phyloP scores from a whole-genome alignment of 2,329 filamentous ascomycete species.

The Fusarium mexicanum region DNA sequence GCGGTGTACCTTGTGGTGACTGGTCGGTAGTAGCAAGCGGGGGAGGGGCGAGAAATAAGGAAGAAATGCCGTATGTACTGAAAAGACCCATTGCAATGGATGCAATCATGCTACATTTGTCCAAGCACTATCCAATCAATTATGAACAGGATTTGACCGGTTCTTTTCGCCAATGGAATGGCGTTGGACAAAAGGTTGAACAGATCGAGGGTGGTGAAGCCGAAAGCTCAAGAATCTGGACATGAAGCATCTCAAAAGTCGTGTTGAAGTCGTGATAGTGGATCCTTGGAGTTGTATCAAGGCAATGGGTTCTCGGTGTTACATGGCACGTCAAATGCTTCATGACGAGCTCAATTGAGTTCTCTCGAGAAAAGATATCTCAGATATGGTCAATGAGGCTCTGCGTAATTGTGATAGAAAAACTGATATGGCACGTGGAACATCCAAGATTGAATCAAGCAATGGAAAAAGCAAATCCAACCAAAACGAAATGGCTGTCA shows the following conservation, averaged over 20 bases:
- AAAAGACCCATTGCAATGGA: conserved; percentile 13
- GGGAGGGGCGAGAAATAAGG: conserved; percentile 35
- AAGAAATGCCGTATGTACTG: conserved; percentile 7
- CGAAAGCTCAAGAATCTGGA: neutral
- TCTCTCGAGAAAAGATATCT: neutral
- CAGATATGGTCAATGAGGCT: conserved; percentile 25
- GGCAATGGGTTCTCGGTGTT: conserved; percentile 2
- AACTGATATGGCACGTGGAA: conserved; percentile 27
- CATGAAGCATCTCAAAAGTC: conserved; percentile 16
- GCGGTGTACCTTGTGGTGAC: conserved; percentile 18
- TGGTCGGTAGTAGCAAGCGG: conserved; percentile 30
- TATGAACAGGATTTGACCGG: neutral
- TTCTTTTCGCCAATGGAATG: conserved; percentile 9
- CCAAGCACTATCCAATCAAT: conserved; percentile 22
- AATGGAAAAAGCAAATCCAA: conserved; percentile 38
- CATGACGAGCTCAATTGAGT: neutral
- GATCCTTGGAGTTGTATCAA: conserved; percentile 24
- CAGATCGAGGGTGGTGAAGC: neutral
- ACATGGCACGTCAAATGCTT: neutral
- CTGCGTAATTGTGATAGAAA: conserved; percentile 14
- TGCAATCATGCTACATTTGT: conserved; percentile 26
- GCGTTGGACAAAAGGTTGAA: neutral
- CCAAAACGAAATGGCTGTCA: conserved; percentile 31
- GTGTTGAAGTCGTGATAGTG: conserved; percentile 25
- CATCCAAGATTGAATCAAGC: conserved; percentile 13